Conservation (phyloP, 331 rosid genomes). For the Arachis monticola region DNA sequence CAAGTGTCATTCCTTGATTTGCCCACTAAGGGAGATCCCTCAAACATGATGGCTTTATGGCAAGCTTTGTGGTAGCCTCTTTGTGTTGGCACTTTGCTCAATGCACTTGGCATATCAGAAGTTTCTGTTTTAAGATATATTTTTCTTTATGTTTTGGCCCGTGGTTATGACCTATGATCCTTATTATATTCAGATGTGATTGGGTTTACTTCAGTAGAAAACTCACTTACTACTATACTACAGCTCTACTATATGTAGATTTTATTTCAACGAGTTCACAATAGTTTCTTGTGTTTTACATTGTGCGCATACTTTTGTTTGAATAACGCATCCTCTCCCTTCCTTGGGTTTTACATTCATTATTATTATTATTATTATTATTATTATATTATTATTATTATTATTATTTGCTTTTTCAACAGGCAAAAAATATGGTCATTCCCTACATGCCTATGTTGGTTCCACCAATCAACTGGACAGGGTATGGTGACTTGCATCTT, state of each 20-base stretch:
- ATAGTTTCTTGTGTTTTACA: slow-evolving; percentile 26
- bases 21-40: slow-evolving; percentile 4
- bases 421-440: slow-evolving; percentile 92
- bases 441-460: slow-evolving; percentile 99
- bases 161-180: slow-evolving; percentile 5
- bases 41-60: slow-evolving; percentile 2
- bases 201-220: slow-evolving; percentile 14
- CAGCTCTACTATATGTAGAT: slow-evolving; percentile 24
- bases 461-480: slow-evolving; percentile 89
- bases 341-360: slow-evolving; percentile 6
- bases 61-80: slow-evolving; percentile 1
- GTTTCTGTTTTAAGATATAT: not conserved
- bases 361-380: no score
- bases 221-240: slow-evolving; percentile 5
- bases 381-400: no score
- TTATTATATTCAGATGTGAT: not conserved
- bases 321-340: slow-evolving; percentile 1
- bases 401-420: slow-evolving; percentile 42
- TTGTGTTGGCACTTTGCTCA: slow-evolving; percentile 15
- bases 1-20: slow-evolving; percentile 1
- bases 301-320: slow-evolving; percentile 27
- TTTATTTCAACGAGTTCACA: slow-evolving; percentile 33
- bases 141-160: not conserved
- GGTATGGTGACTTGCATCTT: slow-evolving; percentile 62
- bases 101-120: slow-evolving; percentile 20